These are phyloP conservation scores for Penicillium tannophilum DNA, from an alignment of 495 filamentous ascomycete genomes.

Conservation along the genomic window DNA sequence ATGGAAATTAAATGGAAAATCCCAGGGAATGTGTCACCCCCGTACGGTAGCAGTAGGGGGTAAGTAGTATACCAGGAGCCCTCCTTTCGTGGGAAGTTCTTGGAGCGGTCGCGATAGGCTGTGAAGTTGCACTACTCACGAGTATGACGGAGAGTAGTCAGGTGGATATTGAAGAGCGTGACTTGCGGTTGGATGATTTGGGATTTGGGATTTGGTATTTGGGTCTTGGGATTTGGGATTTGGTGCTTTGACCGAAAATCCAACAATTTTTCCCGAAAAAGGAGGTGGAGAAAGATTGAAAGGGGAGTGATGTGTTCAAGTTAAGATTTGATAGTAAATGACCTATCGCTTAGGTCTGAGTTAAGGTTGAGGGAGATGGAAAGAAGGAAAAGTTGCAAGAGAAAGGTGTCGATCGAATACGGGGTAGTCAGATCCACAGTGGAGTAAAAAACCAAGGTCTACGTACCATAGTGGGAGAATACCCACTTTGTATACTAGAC, in stretches of 20 bases:
- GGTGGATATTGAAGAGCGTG: neutral
- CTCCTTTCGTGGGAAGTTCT: neutral
- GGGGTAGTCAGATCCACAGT: neutral
- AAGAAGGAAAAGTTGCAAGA: neutral
- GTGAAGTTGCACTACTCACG: neutral
- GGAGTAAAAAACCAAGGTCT: neutral
- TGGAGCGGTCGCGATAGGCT: neutral
- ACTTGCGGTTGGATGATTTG: neutral
- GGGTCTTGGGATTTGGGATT: neutral
- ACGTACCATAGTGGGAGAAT: neutral
- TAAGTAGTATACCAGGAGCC: neutral
- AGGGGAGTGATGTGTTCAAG: neutral
- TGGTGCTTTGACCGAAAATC: neutral
- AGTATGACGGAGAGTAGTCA: neutral
- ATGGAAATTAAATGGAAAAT: neutral
- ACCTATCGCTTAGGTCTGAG: neutral
- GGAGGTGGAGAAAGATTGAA: neutral
- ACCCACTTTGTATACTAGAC: no score
- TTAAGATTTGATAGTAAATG: neutral
- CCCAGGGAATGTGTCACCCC: neutral
- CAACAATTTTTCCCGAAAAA: neutral
- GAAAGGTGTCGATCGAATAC: neutral
- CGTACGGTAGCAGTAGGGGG: neutral
- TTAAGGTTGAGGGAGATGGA: neutral
- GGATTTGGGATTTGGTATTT: neutral